Percentiles rank a stretch among this genome's conserved stretches.
phyloP scores from a whole-genome alignment of 495 filamentous ascomycete species.

The Talaromyces thailandensis region DNA sequence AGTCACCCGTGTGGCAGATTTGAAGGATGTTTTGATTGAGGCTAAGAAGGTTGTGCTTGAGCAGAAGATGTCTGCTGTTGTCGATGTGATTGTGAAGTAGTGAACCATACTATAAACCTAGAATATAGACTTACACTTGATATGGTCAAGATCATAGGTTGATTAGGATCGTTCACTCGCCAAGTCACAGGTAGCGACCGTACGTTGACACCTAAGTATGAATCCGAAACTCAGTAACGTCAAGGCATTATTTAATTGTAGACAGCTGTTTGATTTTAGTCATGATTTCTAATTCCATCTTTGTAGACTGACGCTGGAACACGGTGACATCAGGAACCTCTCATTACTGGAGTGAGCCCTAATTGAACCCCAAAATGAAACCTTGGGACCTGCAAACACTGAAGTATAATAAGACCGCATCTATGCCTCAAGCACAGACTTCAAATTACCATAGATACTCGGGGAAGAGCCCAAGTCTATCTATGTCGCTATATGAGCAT shows the following conservation, averaged over 20 bases:
- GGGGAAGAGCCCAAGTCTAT: too few relatives aligned
- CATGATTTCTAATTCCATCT: too few relatives aligned
- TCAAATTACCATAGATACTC: neutral
- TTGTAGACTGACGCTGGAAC: too few relatives aligned
- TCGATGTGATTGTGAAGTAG: constrained; percentile 6
- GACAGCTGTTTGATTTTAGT: too few relatives aligned
- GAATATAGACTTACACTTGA: neutral
- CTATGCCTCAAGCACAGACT: neutral
- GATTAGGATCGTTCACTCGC: neutral
- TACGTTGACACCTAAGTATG: neutral
- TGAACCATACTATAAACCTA: neutral
- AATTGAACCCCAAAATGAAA: neutral
- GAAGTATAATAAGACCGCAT: too few relatives aligned
- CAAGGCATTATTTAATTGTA: too few relatives aligned
- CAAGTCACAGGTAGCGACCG: neutral
- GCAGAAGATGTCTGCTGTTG: constrained; percentile 5
- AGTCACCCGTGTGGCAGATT: constrained; percentile 4
- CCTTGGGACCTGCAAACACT: neutral
- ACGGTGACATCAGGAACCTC: too few relatives aligned
- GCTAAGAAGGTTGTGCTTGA: neutral
- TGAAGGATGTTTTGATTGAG: neutral
- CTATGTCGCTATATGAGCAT: too few relatives aligned
- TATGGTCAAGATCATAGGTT: neutral
- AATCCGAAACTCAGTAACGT: neutral
- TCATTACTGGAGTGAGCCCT: too few relatives aligned